Evolutionary conservation across 1,139 yeast species (phyloP), one percentile per base, ranked within the genome.

Genomic region (Pichia sp.): DNA sequence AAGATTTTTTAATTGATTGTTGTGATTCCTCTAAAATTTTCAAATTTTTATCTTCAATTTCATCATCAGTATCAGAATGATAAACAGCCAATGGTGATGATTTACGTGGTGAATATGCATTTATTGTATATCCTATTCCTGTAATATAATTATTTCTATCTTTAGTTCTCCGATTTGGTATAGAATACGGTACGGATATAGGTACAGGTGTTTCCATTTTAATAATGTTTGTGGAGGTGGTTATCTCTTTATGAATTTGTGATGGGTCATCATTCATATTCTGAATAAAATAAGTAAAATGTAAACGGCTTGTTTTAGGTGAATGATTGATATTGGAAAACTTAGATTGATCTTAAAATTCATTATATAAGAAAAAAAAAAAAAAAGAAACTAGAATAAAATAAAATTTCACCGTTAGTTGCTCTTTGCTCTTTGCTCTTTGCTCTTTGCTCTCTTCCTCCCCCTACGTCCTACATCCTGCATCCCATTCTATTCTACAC

Each of bases 21-120:
- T 7, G 5, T 9, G 29, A 9, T 10, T 9, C 5, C 9, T 10
- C 18, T 11, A 6, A 11, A 25, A n/a, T 28, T 10, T 28, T 32
- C 5, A 18, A 18, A 18, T 18, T 18, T 18, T 28, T 7, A 9
- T 43, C 26, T 1, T 43, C 45, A 11, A 37, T 8, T 3, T 42
- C 35, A 26, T 43, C 38, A 1, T 37, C 43, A n/a, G 27, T 26
- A 1, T 28, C 32, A 3, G 40, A 38, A 10, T 33, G 47, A 32
- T 10, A 45, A 33, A 18, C 39, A 5, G 47, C 46, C 18, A 47
- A 44, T 18, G 50, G 52, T 26, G 52, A 47, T 8, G 52, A 34
- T 32, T 18, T 40, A n/a, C 46, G 37, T 33, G 51, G 51, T 9
- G 40, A 32, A 41, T 46, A 28, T 25, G 29, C 32, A 35, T 31